Conservation (phyloP, 352 stramenopile species). For the Globisporangium recalcitrans region DNA sequence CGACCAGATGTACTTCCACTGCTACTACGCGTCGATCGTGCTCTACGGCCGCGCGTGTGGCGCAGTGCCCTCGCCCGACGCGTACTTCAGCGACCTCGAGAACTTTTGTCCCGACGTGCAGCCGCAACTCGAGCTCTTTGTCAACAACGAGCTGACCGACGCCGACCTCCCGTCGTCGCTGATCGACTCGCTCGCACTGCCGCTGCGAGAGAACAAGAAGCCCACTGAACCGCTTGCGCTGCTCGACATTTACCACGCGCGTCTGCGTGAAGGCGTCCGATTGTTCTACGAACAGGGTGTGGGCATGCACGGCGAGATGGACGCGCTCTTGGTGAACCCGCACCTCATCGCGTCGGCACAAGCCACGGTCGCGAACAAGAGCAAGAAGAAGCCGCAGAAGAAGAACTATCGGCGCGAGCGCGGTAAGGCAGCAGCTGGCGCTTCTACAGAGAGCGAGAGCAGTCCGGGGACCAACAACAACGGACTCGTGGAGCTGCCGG, state of each 20-base stretch:
- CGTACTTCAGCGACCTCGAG: conserved; percentile 56
- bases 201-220: conserved; percentile 22
- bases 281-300: conserved; percentile 78
- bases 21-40: conserved; percentile 67
- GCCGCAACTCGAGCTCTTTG: conserved; percentile 43
- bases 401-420: conserved; percentile 53
- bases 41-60: conserved; percentile 62
- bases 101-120: conserved; percentile 33
- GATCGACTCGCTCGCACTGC: conserved; percentile 42
- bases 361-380: conserved; percentile 26
- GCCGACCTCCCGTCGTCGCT: conserved; percentile 16
- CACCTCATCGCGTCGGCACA: conserved; percentile 17
- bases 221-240: conserved; percentile 24
- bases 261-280: conserved; percentile 58
- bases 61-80: conserved; percentile 49
- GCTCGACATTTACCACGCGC: conserved; percentile 52
- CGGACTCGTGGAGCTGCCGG: conserved; percentile 42
- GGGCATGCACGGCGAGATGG: conserved; percentile 77
- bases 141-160: conserved; percentile 44
- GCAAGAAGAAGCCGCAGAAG: conserved; percentile 61
- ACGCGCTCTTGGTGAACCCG: conserved; percentile 47
- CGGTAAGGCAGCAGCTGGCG: conserved; percentile 17
- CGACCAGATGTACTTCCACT: conserved; percentile 81
- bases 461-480: conserved; percentile 10
- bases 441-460: conserved; percentile 4